Evolutionary conservation across 257 asterid species (phyloP), one percentile per base, ranked within the genome.

Genomic region (Agastache rugosa): DNA sequence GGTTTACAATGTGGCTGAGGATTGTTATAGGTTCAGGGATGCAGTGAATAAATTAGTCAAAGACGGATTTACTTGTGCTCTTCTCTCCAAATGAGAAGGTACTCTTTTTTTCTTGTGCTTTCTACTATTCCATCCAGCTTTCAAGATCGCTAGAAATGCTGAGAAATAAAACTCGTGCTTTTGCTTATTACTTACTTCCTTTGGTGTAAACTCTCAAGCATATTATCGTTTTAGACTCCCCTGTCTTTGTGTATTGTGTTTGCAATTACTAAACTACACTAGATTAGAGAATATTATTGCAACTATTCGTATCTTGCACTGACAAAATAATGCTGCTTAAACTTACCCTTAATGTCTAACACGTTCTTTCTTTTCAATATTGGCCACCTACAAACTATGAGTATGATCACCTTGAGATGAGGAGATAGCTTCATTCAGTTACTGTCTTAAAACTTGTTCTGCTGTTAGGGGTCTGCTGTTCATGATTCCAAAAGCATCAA

Each of bases 1-100:
- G 81, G 97, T 93, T 73, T 93, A 93, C 51, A 93, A 91, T 74
- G 87, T 77, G 19, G 74, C 65, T 10, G 96, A 83, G 60, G 97
- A 93, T 81, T 93, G 91, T 58, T 70, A 67, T 63, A 84, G 87
- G 79, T 76, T 93, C 41, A 83, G 90, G 87, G 98, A 93, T 74
- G 97, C 96, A 6, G 85, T 93, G 44, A 81, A 81, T 71, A 82
- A 81, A 81, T 85, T 93, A 29, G 91, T 90, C 50, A 63, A 72
- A 39, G 79, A 78, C 12, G 90, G 89, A 16, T 77, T 89, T 82
- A 87, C 93, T 74, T 93, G 91, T 34, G 29, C 72, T 6, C 50
- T 67, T 45, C 86, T 86, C 25, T 41, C 78, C 63, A 83, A 83
- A 23, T 86, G 78, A 84, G 34, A 22, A 79, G 86, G 89, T 79